Conservation (phyloP, 202 grass and related monocot genomes). For the Musa balbisiana region DNA sequence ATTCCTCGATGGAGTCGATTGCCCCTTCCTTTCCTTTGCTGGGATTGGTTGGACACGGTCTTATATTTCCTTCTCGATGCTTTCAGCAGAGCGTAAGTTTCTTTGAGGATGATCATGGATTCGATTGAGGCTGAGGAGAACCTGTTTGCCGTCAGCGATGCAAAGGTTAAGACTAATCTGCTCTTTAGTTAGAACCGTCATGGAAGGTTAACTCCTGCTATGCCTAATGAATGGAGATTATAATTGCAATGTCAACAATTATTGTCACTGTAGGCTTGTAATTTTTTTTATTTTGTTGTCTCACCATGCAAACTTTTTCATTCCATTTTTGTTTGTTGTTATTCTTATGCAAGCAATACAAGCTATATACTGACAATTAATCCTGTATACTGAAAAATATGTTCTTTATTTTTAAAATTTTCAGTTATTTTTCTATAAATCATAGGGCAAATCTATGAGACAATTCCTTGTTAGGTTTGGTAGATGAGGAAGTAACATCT, state of each 20-base stretch:
- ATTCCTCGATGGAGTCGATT: too few relatives aligned
- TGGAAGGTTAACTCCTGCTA: neutral
- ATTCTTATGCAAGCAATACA: too few relatives aligned
- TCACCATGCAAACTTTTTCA: neutral
- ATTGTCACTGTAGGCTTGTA: neutral
- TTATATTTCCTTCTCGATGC: neutral
- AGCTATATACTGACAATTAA: too few relatives aligned
- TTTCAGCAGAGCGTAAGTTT: neutral
- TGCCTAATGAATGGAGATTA: neutral
- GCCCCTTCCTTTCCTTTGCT: neutral
- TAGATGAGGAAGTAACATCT: neutral
- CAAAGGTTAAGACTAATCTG: conserved; percentile 42
- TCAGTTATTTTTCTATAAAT: too few relatives aligned
- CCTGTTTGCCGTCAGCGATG: conserved; percentile 42
- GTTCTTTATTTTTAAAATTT: too few relatives aligned
- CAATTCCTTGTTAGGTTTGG: too few relatives aligned
- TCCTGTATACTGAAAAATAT: too few relatives aligned
- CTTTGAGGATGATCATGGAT: conserved; percentile 36
- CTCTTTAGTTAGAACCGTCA: neutral
- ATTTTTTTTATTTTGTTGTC: neutral
- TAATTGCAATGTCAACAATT: neutral
- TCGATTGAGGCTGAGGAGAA: conserved; percentile 41
- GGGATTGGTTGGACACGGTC: neutral
- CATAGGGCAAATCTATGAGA: too few relatives aligned
- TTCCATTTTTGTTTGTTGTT: neutral